Evolutionary conservation across 805 yeast genomes (phyloP).

Genomic region (Lachancea kluyveri): DNA sequence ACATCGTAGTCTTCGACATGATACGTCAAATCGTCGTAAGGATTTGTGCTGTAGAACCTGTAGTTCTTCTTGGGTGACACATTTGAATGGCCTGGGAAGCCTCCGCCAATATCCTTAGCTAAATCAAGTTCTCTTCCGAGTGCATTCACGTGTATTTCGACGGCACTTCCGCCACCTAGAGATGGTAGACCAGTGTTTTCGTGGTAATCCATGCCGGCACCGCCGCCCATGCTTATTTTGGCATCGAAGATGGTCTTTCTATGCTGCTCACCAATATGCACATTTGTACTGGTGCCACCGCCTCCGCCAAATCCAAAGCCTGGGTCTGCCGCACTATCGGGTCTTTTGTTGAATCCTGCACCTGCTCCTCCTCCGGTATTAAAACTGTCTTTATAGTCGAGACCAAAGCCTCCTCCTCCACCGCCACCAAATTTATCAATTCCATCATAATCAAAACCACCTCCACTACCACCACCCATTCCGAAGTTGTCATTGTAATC

Average conservation of each 20-base stretch:
- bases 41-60: slow-evolving; percentile 25
- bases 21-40: slow-evolving; percentile 23
- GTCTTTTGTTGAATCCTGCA: not conserved
- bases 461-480: not conserved
- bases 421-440: not conserved
- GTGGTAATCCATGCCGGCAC: not conserved
- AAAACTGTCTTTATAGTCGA: not conserved
- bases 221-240: too few relatives aligned
- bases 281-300: not conserved
- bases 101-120: not conserved
- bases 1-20: slow-evolving; percentile 7
- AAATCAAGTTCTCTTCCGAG: not conserved
- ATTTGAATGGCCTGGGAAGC: not conserved
- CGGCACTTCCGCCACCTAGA: not conserved
- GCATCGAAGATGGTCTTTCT: too few relatives aligned
- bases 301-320: slow-evolving; percentile 1
- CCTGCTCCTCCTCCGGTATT: slow-evolving; percentile 1
- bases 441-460: not conserved
- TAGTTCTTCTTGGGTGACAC: too few relatives aligned
- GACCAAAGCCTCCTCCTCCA: slow-evolving; percentile 1
- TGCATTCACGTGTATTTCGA: not conserved
- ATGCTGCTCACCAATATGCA: too few relatives aligned
- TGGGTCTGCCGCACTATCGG: not conserved
- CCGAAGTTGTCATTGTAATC: not conserved
- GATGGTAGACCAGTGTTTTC: not conserved